phyloP scores from a whole-genome alignment of 257 asterid species.

The Nicotiana attenuata region DNA sequence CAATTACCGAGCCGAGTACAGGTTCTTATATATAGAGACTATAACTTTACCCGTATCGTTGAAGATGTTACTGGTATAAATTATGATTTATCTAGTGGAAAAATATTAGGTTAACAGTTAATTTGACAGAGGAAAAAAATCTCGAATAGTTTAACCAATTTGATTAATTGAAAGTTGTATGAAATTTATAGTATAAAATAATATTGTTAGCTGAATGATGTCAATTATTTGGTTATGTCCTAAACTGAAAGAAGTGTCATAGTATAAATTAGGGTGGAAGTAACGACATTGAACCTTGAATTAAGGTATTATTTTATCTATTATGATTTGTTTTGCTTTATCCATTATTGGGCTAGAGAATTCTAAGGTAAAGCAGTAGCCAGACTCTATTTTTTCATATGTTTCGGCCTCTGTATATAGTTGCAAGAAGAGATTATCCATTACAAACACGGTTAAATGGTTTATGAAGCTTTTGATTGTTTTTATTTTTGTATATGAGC shows the following conservation, averaged over 20 bases:
- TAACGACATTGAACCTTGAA: not conserved
- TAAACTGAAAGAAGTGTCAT: not conserved
- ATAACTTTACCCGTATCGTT: not conserved
- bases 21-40: constrained; percentile 26
- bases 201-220: not conserved
- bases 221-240: not conserved
- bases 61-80: too few relatives aligned
- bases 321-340: not conserved
- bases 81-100: too few relatives aligned
- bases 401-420: not conserved
- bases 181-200: not conserved
- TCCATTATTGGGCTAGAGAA: not conserved
- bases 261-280: not conserved
- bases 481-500: constrained; percentile 13
- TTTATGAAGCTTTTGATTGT: not conserved
- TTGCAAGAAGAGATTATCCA: not conserved
- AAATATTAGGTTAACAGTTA: too few relatives aligned
- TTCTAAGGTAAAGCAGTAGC: not conserved
- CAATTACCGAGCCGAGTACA: constrained; percentile 70
- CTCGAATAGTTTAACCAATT: too few relatives aligned
- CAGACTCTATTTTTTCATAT: not conserved
- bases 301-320: not conserved
- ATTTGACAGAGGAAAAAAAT: too few relatives aligned
- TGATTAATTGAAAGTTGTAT: not conserved
- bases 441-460: not conserved